Evolutionary conservation across 352 stramenopile species (phyloP).

Genomic region (Sclerospora graminicola): DNA sequence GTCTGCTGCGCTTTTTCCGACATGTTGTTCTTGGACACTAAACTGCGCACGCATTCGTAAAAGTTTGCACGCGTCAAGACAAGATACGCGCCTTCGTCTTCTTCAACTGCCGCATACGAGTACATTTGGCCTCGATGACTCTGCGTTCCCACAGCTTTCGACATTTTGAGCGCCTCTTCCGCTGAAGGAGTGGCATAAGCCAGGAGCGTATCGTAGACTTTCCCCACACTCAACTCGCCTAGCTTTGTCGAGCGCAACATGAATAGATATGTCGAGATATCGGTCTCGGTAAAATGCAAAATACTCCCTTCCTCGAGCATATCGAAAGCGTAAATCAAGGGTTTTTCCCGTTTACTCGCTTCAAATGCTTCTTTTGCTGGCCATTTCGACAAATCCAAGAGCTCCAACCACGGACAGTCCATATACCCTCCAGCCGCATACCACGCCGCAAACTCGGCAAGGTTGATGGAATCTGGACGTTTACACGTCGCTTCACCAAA

Average conservation of each 20-base stretch:
- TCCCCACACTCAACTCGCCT: slow-evolving; percentile 51
- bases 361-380: slow-evolving; percentile 81
- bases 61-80: slow-evolving; percentile 72
- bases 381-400: slow-evolving; percentile 95
- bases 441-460: slow-evolving; percentile 94
- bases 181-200: slow-evolving; percentile 59
- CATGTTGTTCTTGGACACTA: slow-evolving; percentile 72
- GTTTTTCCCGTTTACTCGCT: slow-evolving; percentile 78
- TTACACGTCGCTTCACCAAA: slow-evolving; percentile 64
- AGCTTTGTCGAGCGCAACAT: slow-evolving; percentile 78
- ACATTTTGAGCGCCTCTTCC: slow-evolving; percentile 62
- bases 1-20: slow-evolving; percentile 78
- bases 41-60: slow-evolving; percentile 78
- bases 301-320: slow-evolving; percentile 78
- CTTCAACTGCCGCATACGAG: slow-evolving; percentile 67
- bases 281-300: slow-evolving; percentile 74
- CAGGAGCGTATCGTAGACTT: slow-evolving; percentile 72
- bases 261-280: slow-evolving; percentile 81
- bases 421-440: slow-evolving; percentile 92
- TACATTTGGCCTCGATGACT: slow-evolving; percentile 42
- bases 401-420: slow-evolving; percentile 92
- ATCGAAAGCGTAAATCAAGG: slow-evolving; percentile 78
- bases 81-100: slow-evolving; percentile 78
- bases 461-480: slow-evolving; percentile 73
- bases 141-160: slow-evolving; percentile 29